phyloP scores from a whole-genome alignment of 257 asterid species.

The Linderniella brevidens region DNA sequence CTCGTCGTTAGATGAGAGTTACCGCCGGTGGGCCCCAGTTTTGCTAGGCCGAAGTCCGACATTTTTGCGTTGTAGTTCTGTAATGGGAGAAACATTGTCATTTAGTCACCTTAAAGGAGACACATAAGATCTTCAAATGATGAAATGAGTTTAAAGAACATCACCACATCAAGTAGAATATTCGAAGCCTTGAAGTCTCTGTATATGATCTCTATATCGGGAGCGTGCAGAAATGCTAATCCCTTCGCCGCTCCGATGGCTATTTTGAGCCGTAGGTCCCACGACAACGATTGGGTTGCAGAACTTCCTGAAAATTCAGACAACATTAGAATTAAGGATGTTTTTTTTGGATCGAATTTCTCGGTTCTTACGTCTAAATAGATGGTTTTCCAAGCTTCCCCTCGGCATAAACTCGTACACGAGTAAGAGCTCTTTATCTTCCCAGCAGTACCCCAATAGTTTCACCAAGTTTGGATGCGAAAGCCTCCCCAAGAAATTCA shows the following conservation, averaged over 20 bases:
- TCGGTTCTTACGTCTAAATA: slow-evolving; percentile 29
- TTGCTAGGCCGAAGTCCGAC: slow-evolving; percentile 44
- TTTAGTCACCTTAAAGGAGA: slow-evolving; percentile 2
- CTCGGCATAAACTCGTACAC: slow-evolving; percentile 41
- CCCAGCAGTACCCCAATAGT: slow-evolving; percentile 56
- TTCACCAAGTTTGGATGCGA: slow-evolving; percentile 44
- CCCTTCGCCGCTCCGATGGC: slow-evolving; percentile 48
- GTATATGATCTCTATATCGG: slow-evolving; percentile 29
- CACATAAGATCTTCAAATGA: background rate
- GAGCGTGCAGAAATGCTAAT: slow-evolving; percentile 31
- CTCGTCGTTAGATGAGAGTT: slow-evolving; percentile 46
- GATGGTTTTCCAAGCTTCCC: slow-evolving; percentile 57
- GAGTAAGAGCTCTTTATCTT: slow-evolving; percentile 33
- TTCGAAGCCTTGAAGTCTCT: slow-evolving; percentile 51
- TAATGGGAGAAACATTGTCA: slow-evolving; percentile 11
- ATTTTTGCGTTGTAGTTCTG: slow-evolving; percentile 39
- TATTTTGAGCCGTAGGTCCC: slow-evolving; percentile 39
- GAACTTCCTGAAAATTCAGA: slow-evolving; percentile 19
- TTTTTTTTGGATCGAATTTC: too few species aligned
- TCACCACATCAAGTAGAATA: slow-evolving; percentile 47
- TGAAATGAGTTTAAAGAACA: background rate
- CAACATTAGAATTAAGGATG: slow-evolving; percentile 5
- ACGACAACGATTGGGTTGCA: slow-evolving; percentile 21
- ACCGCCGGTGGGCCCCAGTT: slow-evolving; percentile 38
- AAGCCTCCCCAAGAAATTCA: slow-evolving; percentile 39